Percentiles rank a stretch among this genome's conserved stretches.
These are phyloP conservation scores for Phytophthora tentaculata DNA, from an alignment of 352 stramenopile species.

Conservation along the genomic window DNA sequence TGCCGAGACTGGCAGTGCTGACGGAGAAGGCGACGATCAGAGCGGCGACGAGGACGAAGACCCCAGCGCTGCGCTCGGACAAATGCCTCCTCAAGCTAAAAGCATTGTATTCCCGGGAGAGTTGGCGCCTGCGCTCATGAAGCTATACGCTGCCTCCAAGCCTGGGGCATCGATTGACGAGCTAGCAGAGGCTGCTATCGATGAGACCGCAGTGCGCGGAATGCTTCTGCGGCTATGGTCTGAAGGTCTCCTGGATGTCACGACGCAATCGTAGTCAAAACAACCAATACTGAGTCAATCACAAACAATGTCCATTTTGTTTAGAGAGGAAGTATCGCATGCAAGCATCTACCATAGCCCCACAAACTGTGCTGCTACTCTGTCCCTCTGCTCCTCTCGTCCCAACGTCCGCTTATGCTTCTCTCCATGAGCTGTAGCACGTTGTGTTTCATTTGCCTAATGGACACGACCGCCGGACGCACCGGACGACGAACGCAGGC, in stretches of 20 bases:
- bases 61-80: constrained; percentile 38
- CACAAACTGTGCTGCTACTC: constrained; percentile 23
- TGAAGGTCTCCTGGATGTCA: constrained; percentile 63
- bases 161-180: constrained; percentile 43
- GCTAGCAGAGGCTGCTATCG: constrained; percentile 44
- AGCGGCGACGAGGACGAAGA: constrained; percentile 41
- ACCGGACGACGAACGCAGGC: constrained; percentile 17
- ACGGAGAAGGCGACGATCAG: constrained; percentile 40
- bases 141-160: constrained; percentile 57
- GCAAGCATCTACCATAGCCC: constrained; percentile 29
- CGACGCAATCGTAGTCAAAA: constrained; percentile 25
- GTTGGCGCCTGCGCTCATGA: constrained; percentile 65
- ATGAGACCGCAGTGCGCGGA: constrained; percentile 72
- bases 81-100: constrained; percentile 50
- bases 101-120: constrained; percentile 74
- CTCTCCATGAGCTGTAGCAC: constrained; percentile 31
- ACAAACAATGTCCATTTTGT: constrained; percentile 53
- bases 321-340: constrained; percentile 26
- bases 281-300: constrained; percentile 31
- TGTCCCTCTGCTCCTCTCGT: constrained; percentile 11
- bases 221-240: constrained; percentile 87
- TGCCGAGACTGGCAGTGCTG: constrained; percentile 26
- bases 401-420: constrained; percentile 34
- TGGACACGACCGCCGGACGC: constrained; percentile 21
- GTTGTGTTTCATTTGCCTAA: constrained; percentile 22